These are phyloP conservation scores for Clonostachys solani DNA, from an alignment of 2,329 filamentous ascomycete genomes.

Conservation along the genomic window DNA sequence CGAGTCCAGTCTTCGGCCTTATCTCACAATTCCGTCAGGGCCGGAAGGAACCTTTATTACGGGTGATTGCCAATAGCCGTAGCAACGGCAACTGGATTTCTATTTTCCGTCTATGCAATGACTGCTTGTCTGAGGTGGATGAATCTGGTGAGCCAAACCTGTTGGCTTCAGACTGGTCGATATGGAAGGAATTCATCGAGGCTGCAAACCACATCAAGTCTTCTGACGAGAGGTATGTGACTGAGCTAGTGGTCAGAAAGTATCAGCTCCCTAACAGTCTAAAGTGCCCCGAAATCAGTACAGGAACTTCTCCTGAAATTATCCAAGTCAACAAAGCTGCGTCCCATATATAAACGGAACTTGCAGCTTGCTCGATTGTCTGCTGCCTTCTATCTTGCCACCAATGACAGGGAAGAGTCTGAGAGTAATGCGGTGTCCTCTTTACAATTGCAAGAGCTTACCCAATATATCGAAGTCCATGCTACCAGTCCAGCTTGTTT, in stretches of 20 bases:
- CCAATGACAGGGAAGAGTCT: conserved; percentile 20
- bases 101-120: conserved; percentile 36
- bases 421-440: conserved; percentile 17
- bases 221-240: conserved; percentile 22
- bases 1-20: conserved; percentile 33
- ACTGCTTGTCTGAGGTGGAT: conserved; percentile 32
- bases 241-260: not conserved
- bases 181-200: conserved; percentile 33
- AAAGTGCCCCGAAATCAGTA: conserved; percentile 17
- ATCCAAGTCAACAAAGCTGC: conserved; percentile 17
- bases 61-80: conserved; percentile 31
- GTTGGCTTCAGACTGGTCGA: conserved; percentile 37
- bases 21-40: conserved; percentile 37
- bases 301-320: conserved; percentile 21
- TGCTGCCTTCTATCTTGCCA: conserved; percentile 25
- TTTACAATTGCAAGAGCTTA: conserved; percentile 23
- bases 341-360: conserved; percentile 33
- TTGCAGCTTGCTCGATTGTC: conserved; percentile 30
- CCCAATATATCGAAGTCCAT: conserved; percentile 28
- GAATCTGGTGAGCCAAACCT: conserved; percentile 30
- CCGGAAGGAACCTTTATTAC: conserved; percentile 40
- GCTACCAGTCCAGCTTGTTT: conserved; percentile 34
- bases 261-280: conserved; percentile 5
- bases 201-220: conserved; percentile 27
- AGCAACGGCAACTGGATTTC: conserved; percentile 31